Evolutionary conservation across 352 stramenopile species (phyloP), one percentile per base, ranked within the genome.

Genomic region (Phytophthora pisi): DNA sequence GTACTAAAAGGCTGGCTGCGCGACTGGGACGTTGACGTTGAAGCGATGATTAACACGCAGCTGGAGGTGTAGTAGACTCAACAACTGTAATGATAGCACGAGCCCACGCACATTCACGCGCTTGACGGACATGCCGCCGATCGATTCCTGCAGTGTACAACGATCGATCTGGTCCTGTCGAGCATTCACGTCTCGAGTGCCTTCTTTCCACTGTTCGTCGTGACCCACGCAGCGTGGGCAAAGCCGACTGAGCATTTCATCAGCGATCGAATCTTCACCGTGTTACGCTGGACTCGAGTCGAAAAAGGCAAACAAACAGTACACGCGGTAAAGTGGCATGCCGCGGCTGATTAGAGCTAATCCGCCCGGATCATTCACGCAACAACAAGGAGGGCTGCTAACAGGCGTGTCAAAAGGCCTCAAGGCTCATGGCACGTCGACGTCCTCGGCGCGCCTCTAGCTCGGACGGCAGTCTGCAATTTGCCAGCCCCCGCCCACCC

Each of bases 1-100:
- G n/a, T 95, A 95, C 61, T 93, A 69, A 79, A 4, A 30, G 26
- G 26, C 26, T 30, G 26, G 31, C 38, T 31, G 23, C 58, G 4
- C 16, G 50, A 23, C 28, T 2, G 20, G 26, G 26, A 30, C 26
- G 26, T 30, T 46, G 40, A 62, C 28, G 56, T 58, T 58, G 50
- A 65, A 56, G 43, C 36, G 50, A 42, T 11, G 23, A 15, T 5
- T 24, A 1, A 3, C 15, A 28, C 31, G 34, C 24, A 52, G 43
- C 51, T 45, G 38, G 20, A 45, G 38, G 38, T 45, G 38, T 46
- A 40, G 40, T 20, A 49, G 45, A 66, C 50, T 42, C 34, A 51
- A 64, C 62, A 49, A 36, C 23, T 59, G 55, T 65, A 70, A 56
- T 66, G 47, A 51, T 56, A 69, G 15, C 34, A 53, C 18, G 54